Conservation (phyloP, 169 alveolate species). For the Cyclospora cayetanensis region DNA sequence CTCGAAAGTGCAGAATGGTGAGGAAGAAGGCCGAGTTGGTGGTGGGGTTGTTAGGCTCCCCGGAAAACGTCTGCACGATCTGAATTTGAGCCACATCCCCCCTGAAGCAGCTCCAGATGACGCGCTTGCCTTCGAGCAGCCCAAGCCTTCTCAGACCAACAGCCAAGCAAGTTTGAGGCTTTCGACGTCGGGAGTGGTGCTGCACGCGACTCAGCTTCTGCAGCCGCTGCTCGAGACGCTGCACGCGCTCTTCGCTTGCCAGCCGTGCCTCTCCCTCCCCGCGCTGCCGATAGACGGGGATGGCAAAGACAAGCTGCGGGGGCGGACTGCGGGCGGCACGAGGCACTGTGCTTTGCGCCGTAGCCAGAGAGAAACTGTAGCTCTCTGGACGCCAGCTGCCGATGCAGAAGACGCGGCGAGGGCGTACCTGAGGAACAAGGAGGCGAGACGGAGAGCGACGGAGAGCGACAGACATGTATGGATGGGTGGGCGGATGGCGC, state of each 20-base stretch:
- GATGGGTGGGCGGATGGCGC: neutral
- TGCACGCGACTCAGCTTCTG: neutral
- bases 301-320: constrained; percentile 15
- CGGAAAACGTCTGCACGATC: neutral
- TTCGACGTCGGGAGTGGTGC: neutral
- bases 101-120: constrained; percentile 45
- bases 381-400: constrained; percentile 30
- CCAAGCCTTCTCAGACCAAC: constrained; percentile 31
- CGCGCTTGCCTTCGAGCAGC: constrained; percentile 38
- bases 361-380: constrained; percentile 25
- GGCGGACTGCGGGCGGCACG: neutral
- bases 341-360: neutral
- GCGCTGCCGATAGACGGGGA: constrained; percentile 23
- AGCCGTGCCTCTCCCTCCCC: neutral
- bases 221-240: constrained; percentile 11
- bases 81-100: constrained; percentile 3
- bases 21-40: constrained; percentile 7
- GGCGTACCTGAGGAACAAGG: constrained; percentile 9
- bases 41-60: neutral
- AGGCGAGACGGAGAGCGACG: no score
- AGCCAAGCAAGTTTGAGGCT: neutral
- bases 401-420: constrained; percentile 60
- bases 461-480: neutral
- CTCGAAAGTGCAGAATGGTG: neutral
- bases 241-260: constrained; percentile 13